phyloP scores from a whole-genome alignment of 495 filamentous ascomycete species.

The Penicillium verhagenii region DNA sequence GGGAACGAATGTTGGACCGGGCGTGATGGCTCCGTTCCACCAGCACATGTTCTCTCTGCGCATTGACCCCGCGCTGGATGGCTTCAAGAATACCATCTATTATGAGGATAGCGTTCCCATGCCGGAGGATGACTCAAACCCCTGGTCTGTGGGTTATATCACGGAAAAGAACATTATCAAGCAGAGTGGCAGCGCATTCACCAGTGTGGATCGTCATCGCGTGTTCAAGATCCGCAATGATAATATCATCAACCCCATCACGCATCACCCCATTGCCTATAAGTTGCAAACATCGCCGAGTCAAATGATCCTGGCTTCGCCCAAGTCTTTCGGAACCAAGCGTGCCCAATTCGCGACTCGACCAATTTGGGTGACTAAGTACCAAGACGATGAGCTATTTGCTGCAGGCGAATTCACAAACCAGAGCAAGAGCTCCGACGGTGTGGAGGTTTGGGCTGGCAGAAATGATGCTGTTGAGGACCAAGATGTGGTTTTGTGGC shows the following conservation, averaged over 20 bases:
- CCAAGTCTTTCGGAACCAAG: constrained; percentile 65
- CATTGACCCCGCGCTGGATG: constrained; percentile 80
- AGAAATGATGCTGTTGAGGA: constrained; percentile 50
- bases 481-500: constrained; percentile 44
- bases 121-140: constrained; percentile 70
- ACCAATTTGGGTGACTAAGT: constrained; percentile 78
- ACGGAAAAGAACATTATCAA: constrained; percentile 59
- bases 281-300: constrained; percentile 71
- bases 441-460: constrained; percentile 42
- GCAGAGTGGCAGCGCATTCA: constrained; percentile 61
- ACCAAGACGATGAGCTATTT: constrained; percentile 78
- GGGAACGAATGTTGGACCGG: constrained; percentile 85
- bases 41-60: constrained; percentile 93
- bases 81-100: constrained; percentile 65
- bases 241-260: constrained; percentile 65
- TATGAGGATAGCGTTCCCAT: constrained; percentile 73
- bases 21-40: constrained; percentile 74
- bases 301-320: constrained; percentile 75
- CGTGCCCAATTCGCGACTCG: constrained; percentile 82
- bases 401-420: constrained; percentile 86
- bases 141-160: constrained; percentile 73
- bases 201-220: constrained; percentile 62
- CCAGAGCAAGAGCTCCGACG: constrained; percentile 64
- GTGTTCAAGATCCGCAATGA: constrained; percentile 82
- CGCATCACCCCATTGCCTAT: constrained; percentile 74